Evolutionary conservation across 352 stramenopile species (phyloP).

Genomic region (Phytophthora capsici): DNA sequence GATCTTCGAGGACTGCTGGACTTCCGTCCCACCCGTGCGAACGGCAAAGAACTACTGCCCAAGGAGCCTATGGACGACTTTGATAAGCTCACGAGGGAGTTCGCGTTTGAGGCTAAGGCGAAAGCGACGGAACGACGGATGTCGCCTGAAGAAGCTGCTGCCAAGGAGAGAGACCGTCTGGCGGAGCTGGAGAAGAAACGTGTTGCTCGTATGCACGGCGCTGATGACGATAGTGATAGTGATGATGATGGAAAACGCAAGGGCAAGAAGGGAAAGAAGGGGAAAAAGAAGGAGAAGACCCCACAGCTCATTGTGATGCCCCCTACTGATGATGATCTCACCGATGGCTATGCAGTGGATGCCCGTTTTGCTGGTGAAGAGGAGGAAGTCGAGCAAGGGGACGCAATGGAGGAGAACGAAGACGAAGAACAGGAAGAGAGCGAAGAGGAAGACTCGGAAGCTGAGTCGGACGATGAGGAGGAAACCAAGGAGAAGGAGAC

Average conservation of each 20-base stretch:
- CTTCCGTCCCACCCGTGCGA: slow-evolving; percentile 79
- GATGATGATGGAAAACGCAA: slow-evolving; percentile 54
- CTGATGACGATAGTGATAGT: slow-evolving; percentile 78
- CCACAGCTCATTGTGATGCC: slow-evolving; percentile 78
- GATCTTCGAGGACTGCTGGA: slow-evolving; percentile 70
- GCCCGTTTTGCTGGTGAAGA: slow-evolving; percentile 50
- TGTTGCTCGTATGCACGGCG: slow-evolving; percentile 95
- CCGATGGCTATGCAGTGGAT: slow-evolving; percentile 84
- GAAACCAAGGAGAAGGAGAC: slow-evolving; percentile 42
- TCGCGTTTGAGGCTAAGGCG: slow-evolving; percentile 92
- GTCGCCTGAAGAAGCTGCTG: slow-evolving; percentile 94
- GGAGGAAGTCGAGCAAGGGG: slow-evolving; percentile 66
- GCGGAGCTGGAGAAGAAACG: slow-evolving; percentile 93
- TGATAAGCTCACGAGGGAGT: slow-evolving; percentile 78
- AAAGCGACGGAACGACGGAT: slow-evolving; percentile 94
- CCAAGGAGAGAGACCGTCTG: slow-evolving; percentile 92
- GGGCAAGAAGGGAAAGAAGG: slow-evolving; percentile 54
- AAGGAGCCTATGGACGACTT: slow-evolving; percentile 88
- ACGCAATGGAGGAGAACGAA: slow-evolving; percentile 57
- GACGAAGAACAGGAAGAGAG: slow-evolving; percentile 58
- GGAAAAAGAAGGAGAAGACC: slow-evolving; percentile 52
- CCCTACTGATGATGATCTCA: slow-evolving; percentile 91
- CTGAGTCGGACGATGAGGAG: slow-evolving; percentile 53
- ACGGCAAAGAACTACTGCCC: slow-evolving; percentile 63
- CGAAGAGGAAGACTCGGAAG: slow-evolving; percentile 50